These are phyloP conservation scores for Saccharomycopsis malanga DNA, from an alignment of 805 yeast species.

Conservation along the genomic window DNA sequence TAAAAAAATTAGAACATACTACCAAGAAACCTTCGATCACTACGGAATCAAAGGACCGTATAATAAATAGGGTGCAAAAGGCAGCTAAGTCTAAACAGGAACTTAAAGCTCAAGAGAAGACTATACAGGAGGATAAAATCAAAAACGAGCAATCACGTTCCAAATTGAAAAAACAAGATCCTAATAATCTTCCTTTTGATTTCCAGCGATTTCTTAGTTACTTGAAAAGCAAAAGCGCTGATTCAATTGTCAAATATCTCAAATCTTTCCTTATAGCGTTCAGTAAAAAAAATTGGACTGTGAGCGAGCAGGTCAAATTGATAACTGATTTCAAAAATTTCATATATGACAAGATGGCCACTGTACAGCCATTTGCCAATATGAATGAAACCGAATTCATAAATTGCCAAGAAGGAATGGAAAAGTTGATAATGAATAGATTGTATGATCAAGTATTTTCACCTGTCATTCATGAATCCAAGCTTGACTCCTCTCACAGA, in stretches of 20 bases:
- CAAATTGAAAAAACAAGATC: slow-evolving; percentile 8
- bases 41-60: slow-evolving; percentile 18
- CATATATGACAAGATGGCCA: slow-evolving; percentile 52
- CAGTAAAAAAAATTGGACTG: slow-evolving; percentile 58
- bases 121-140: slow-evolving; percentile 11
- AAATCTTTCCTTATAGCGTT: slow-evolving; percentile 80
- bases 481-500: slow-evolving; percentile 47
- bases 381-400: slow-evolving; percentile 53
- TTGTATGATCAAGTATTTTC: slow-evolving; percentile 73
- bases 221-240: slow-evolving; percentile 69
- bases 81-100: slow-evolving; percentile 17
- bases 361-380: slow-evolving; percentile 66
- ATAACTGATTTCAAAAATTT: slow-evolving; percentile 71
- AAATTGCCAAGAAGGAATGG: slow-evolving; percentile 85
- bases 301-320: slow-evolving; percentile 71
- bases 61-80: slow-evolving; percentile 19
- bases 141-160: slow-evolving; percentile 2
- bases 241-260: slow-evolving; percentile 80
- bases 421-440: slow-evolving; percentile 85
- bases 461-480: slow-evolving; percentile 39
- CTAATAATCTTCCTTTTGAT: slow-evolving; percentile 47
- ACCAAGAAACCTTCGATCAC: not conserved
- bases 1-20: no score
- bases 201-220: slow-evolving; percentile 74
- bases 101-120: slow-evolving; percentile 17